A percentile compares a stretch with the other conserved stretches of the same genome.
These are phyloP conservation scores for Lentinula boryana DNA, from an alignment of 768 basidiomycete genomes.

Conservation along the genomic window DNA sequence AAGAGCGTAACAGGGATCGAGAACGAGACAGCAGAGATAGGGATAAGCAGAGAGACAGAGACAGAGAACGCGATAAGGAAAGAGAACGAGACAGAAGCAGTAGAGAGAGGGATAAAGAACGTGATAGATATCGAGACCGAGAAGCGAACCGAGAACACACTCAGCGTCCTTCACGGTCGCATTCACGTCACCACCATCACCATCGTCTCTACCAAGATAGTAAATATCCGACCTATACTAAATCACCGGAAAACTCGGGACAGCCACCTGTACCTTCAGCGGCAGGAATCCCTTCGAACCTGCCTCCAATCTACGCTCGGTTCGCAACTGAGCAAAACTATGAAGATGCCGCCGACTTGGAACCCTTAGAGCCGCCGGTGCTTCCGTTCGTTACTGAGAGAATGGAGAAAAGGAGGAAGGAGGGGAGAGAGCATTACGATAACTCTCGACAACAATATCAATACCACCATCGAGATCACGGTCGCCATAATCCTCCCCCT, in stretches of 20 bases:
- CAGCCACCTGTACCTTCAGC: background rate
- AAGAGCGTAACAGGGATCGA: background rate
- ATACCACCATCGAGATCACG: background rate
- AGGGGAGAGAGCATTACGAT: background rate
- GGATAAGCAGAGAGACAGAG: background rate
- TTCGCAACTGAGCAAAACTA: background rate
- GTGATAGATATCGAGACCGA: too few relatives aligned
- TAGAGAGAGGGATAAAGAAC: background rate
- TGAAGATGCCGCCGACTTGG: background rate
- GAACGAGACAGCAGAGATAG: background rate
- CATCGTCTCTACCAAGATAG: background rate
- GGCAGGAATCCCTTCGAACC: background rate
- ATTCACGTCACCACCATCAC: background rate
- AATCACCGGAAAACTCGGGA: background rate
- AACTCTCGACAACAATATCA: background rate
- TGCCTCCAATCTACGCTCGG: conserved; percentile 1
- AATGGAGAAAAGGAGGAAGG: background rate
- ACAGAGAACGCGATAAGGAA: background rate
- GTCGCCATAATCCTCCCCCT: background rate
- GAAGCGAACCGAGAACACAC: background rate
- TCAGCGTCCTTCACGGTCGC: background rate
- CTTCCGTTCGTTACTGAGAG: background rate
- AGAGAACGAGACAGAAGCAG: background rate
- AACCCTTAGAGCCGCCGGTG: background rate
- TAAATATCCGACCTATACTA: background rate